These are phyloP conservation scores for Leccinum subgranulosum DNA, from an alignment of 768 basidiomycete genomes.

Conservation along the genomic window DNA sequence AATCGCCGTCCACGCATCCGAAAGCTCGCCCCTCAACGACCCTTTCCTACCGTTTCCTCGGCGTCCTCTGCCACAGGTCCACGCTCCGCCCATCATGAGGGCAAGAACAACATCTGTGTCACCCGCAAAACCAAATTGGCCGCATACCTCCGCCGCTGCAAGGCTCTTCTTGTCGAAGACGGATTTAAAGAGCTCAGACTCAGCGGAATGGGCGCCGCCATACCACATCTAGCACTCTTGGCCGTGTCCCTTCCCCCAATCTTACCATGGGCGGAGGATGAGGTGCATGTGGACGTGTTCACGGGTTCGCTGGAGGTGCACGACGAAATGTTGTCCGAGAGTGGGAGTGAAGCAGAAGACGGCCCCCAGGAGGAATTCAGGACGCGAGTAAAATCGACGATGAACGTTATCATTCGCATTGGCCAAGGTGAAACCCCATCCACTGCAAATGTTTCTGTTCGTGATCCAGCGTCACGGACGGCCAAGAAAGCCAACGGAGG, in stretches of 20 bases:
- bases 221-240: constrained; percentile 74
- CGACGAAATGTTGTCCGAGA: constrained; percentile 62
- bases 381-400: constrained; percentile 67
- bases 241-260: constrained; percentile 67
- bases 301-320: constrained; percentile 73
- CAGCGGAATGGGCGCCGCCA: constrained; percentile 86
- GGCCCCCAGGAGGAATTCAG: constrained; percentile 55
- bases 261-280: constrained; percentile 61
- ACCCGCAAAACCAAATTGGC: constrained; percentile 74
- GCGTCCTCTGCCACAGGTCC: constrained; percentile 82
- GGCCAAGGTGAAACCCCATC: constrained; percentile 51
- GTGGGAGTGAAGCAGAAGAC: constrained; percentile 51
- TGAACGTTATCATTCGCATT: constrained; percentile 58
- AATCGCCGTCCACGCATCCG: constrained; percentile 40
- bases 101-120: constrained; percentile 77
- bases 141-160: constrained; percentile 75
- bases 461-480: not conserved
- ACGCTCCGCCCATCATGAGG: constrained; percentile 72
- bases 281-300: constrained; percentile 57
- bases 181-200: constrained; percentile 78
- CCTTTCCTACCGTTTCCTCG: constrained; percentile 70
- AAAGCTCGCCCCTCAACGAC: constrained; percentile 70
- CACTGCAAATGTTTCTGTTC: constrained; percentile 10
- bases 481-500: constrained; percentile 10
- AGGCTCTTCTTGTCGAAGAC: constrained; percentile 64